Base-by-base conservation (phyloP, 352 stramenopile genomes). In the Phytophthora sp. region DNA sequence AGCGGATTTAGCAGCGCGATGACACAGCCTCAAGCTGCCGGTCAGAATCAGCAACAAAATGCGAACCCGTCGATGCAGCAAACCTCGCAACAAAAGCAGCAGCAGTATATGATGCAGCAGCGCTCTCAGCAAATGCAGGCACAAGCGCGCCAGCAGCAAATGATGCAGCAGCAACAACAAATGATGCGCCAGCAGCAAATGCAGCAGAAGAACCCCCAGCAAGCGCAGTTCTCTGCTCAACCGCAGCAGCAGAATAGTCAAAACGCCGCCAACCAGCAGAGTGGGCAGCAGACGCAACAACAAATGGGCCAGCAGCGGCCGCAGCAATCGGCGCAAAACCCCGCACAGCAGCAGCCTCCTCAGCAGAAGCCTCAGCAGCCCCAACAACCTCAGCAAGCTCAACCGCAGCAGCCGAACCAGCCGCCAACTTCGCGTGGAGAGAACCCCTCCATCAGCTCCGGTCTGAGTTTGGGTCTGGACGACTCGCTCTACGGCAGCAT, bases 401-500 rank as follows among this genome's bases (percentile, higher is more conserved):
- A 76, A 38, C 35, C 43, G 4, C 68, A 72, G 5, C 65, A 72
- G 35, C 52, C 31, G 10, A 61, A 73, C 37, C 62, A 65, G 42
- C 44, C 44, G 2, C 26, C 55, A 17, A 53, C 70, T 17, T 73
- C 69, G 5, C 62, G 72, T 50, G 69, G 53, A 45, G 76, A 89
- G 43, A 90, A 56, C 34, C 59, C 74, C 27, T 82, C 77, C 7
- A 74, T 87, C 27, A 73, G 35, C 27, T 84, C 79, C 17, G 69
- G 75, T 9, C 61, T 89, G 4, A 73, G 66, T 7, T 58, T 91
- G 31, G 78, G 59, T 11, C 53, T 90, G 32, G 82, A 91, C 41
- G 82, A 91, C 56, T 84, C 70, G 23, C 48, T 89, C 12, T 91
- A 89, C 34, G 64, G 63, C 23, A 74, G 69, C 44, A 88, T 91